Percentiles rank a stretch among this genome's conserved stretches.
phyloP scores from a whole-genome alignment of 208 protist genomes.

The Borovskyia barvae region DNA sequence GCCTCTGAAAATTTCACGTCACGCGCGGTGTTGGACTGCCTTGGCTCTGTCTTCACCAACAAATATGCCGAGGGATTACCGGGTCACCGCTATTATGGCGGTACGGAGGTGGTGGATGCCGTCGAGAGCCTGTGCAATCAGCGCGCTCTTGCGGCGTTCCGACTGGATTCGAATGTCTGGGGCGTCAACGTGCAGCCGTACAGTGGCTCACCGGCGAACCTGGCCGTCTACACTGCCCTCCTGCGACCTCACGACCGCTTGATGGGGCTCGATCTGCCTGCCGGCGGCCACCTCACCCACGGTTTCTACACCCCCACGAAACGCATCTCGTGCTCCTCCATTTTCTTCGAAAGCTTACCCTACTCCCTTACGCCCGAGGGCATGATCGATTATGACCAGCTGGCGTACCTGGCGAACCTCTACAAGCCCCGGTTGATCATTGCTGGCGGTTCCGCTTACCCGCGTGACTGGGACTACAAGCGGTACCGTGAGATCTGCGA shows the following conservation, averaged over 20 bases:
- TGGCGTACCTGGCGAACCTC: constrained; percentile 85
- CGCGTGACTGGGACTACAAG: constrained; percentile 97
- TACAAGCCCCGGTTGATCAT: constrained; percentile 97
- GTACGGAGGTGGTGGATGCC: constrained; percentile 97
- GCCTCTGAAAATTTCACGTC: constrained; percentile 99
- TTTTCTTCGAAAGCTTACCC: constrained; percentile 98
- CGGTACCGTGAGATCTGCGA: constrained; percentile 90
- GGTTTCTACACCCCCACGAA: constrained; percentile 97
- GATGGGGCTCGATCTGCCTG: constrained; percentile 95
- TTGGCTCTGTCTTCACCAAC: constrained; percentile 98
- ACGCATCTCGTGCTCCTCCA: constrained; percentile 95
- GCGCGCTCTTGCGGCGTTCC: constrained; percentile 95
- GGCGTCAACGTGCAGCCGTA: constrained; percentile 99
- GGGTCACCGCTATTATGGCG: constrained; percentile 97
- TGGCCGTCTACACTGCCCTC: constrained; percentile 96
- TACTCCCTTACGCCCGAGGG: constrained; percentile 94
- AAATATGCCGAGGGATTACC: constrained; percentile 99
- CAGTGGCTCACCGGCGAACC: constrained; percentile 97
- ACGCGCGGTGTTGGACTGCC: constrained; percentile 95
- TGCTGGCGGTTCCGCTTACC: constrained; percentile 96
- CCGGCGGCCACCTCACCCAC: constrained; percentile 95
- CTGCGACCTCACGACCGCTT: constrained; percentile 97
- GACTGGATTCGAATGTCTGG: constrained; percentile 93
- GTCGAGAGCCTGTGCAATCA: constrained; percentile 93
- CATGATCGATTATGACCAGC: constrained; percentile 96